phyloP scores from a whole-genome alignment of 768 basidiomycete species.

The Podaxis sp. region DNA sequence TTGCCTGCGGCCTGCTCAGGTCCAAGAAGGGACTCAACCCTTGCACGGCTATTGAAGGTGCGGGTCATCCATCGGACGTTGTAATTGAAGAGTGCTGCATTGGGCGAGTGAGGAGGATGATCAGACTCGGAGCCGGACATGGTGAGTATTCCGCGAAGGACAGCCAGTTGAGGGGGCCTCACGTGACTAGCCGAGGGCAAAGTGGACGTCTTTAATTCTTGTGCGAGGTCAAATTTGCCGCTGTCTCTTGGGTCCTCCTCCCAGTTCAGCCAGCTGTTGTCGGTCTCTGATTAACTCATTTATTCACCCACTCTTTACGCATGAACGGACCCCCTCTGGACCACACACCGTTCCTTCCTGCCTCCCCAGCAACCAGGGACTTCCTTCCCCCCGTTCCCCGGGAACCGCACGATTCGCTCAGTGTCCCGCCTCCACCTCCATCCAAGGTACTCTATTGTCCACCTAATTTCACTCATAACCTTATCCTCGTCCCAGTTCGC shows the following conservation, averaged over 20 bases:
- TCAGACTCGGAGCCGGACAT: conserved; percentile 9
- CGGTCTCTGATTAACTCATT: background rate
- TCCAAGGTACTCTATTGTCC: background rate
- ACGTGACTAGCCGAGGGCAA: background rate
- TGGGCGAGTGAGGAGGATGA: background rate
- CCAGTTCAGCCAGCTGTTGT: background rate
- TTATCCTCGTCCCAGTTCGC: conserved; percentile 3
- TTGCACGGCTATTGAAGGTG: conserved; percentile 44
- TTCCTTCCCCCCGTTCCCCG: background rate
- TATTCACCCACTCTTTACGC: background rate
- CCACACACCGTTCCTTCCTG: background rate
- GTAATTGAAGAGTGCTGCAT: conserved; percentile 22
- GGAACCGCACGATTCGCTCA: background rate
- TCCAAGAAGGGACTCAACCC: conserved; percentile 46
- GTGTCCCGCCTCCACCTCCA: conserved; percentile 11
- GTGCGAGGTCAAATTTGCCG: background rate
- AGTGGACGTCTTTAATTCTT: background rate
- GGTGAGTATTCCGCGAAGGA: background rate
- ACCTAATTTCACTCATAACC: background rate
- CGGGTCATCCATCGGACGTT: conserved; percentile 36
- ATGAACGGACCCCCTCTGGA: conserved; percentile 14
- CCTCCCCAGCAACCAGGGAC: conserved; percentile 4
- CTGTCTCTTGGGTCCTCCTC: background rate
- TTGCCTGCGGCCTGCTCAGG: conserved; percentile 54
- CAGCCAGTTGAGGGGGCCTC: background rate